phyloP scores from a whole-genome alignment of 2,329 filamentous ascomycete genomes.

The Fusarium miscanthi region DNA sequence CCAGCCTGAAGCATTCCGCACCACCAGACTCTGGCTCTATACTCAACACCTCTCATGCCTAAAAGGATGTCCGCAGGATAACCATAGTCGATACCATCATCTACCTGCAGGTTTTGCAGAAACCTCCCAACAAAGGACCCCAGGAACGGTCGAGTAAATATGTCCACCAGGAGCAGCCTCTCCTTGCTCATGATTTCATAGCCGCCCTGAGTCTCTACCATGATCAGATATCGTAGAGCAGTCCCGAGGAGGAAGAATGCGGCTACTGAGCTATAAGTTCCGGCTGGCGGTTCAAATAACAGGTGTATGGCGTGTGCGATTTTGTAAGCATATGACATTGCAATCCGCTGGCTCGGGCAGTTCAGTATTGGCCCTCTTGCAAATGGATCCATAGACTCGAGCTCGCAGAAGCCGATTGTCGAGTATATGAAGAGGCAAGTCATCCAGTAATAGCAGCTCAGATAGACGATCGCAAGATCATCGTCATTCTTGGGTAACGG shows the following conservation, averaged over 20 bases:
- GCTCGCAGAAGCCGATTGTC: conserved; percentile 13
- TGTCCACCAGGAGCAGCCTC: background rate
- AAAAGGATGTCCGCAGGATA: background rate
- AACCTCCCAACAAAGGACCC: conserved; percentile 20
- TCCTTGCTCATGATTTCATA: background rate
- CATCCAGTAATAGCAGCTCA: conserved; percentile 27
- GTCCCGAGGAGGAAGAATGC: conserved; percentile 8
- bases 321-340: conserved; percentile 11
- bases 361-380: accelerated
- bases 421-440: conserved; percentile 14
- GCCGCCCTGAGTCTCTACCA: conserved; percentile 1
- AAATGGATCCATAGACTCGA: accelerated
- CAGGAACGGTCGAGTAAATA: conserved; percentile 4
- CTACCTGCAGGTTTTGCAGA: background rate
- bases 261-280: background rate
- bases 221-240: conserved; percentile 18
- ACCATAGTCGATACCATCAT: conserved; percentile 16
- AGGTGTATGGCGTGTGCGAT: conserved; percentile 6
- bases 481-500: background rate
- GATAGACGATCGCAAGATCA: conserved; percentile 2
- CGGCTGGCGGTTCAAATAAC: background rate
- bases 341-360: background rate
- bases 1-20: conserved; percentile 11
- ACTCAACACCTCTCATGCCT: conserved; percentile 15
- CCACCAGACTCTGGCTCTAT: conserved; percentile 26